A percentile compares a stretch with the other conserved stretches of the same genome.
Evolutionary conservation across 2,329 filamentous ascomycete species (phyloP).

Genomic region (Mycosphaerelloides madeirae): DNA sequence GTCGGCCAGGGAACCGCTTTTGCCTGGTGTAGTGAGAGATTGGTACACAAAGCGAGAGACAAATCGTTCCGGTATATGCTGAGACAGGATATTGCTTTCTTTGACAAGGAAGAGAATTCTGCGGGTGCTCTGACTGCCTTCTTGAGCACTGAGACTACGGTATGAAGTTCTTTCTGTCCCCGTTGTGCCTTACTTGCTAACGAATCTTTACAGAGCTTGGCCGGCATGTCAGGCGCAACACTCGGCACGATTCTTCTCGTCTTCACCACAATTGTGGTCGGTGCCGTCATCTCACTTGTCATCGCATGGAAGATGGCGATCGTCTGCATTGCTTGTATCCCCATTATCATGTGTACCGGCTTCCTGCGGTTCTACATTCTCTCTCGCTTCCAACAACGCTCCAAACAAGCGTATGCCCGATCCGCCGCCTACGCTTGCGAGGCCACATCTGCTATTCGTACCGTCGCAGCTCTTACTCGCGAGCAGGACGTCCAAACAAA

Average conservation of each 20-base stretch:
- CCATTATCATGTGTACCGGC: conserved; percentile 72
- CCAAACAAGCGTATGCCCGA: conserved; percentile 72
- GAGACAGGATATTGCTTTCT: conserved; percentile 88
- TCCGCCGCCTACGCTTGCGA: conserved; percentile 89
- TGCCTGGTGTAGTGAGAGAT: conserved; percentile 77
- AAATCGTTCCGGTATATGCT: conserved; percentile 80
- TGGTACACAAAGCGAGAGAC: conserved; percentile 79
- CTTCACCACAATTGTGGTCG: conserved; percentile 69
- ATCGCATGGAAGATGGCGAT: conserved; percentile 86
- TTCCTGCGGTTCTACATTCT: conserved; percentile 85
- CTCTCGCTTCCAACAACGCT: conserved; percentile 70
- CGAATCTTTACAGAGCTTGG: conserved; percentile 52
- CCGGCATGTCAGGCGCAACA: conserved; percentile 81
- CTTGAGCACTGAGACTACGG: conserved; percentile 79
- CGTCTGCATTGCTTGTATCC: conserved; percentile 74
- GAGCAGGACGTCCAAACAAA: conserved; percentile 72
- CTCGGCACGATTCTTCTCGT: conserved; percentile 82
- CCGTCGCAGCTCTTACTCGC: conserved; percentile 83
- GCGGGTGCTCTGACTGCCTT: conserved; percentile 85
- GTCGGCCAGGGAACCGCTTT: conserved; percentile 67
- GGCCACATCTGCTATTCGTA: conserved; percentile 88
- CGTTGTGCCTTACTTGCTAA: too few species aligned
- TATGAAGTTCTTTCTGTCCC: too few species aligned
- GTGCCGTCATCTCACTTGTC: conserved; percentile 64
- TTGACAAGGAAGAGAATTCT: conserved; percentile 84